Percentiles rank a stretch among this genome's conserved stretches.
These are phyloP conservation scores for Plantago coronopus DNA, from an alignment of 305 asterid genomes.

Conservation along the genomic window DNA sequence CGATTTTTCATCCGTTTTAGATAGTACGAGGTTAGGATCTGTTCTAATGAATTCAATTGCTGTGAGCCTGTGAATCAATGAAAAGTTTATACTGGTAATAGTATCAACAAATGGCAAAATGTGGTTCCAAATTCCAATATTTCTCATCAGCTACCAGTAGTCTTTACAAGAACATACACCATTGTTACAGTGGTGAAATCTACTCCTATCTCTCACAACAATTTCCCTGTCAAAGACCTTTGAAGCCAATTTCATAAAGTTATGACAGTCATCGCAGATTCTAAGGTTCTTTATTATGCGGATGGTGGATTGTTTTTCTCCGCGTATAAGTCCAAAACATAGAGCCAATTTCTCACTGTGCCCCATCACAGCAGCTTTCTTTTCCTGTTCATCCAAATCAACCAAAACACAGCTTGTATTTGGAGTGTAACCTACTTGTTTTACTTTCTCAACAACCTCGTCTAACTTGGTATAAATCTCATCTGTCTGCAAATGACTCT, in stretches of 20 bases:
- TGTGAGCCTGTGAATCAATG: no score
- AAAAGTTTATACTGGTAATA: no score
- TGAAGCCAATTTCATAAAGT: conserved; percentile 70
- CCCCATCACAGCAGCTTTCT: conserved; percentile 51
- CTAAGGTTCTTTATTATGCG: conserved; percentile 63
- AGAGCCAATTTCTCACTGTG: conserved; percentile 68
- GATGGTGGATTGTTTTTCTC: conserved; percentile 39
- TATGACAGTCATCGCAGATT: conserved; percentile 72
- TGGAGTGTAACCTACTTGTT: conserved; percentile 48
- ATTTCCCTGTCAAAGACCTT: conserved; percentile 48
- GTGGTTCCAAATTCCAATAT: neutral
- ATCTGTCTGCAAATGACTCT: conserved; percentile 39
- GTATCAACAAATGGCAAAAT: neutral
- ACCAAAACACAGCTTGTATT: conserved; percentile 43
- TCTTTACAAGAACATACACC: conserved; percentile 70
- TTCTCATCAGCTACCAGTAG: conserved; percentile 43
- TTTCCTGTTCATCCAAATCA: conserved; percentile 56
- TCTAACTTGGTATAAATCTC: conserved; percentile 47
- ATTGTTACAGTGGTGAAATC: conserved; percentile 60
- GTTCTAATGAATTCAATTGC: neutral
- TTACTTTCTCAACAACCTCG: conserved; percentile 41
- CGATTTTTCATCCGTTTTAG: neutral
- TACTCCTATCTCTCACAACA: conserved; percentile 59
- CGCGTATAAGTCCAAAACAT: conserved; percentile 44
- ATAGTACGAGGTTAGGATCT: neutral